These are phyloP conservation scores for Trichoderma sp. DNA, from an alignment of 2,329 filamentous ascomycete species.

Conservation along the genomic window DNA sequence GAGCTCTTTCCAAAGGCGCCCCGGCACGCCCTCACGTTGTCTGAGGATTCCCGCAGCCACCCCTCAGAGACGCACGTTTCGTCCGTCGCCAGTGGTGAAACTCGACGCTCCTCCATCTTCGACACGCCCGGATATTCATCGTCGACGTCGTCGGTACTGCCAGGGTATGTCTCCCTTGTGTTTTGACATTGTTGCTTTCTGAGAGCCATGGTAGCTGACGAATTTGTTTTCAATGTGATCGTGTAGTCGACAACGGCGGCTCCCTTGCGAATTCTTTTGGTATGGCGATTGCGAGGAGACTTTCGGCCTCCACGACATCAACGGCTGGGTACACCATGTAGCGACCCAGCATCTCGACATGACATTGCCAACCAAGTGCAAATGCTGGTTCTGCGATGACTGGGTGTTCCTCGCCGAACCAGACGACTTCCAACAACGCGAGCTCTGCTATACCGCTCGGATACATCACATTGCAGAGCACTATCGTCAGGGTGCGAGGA, in stretches of 20 bases:
- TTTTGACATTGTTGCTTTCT: neutral
- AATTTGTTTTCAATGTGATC: neutral
- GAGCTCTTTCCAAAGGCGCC: neutral
- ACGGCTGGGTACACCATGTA: slow-evolving; percentile 53
- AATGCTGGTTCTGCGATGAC: slow-evolving; percentile 56
- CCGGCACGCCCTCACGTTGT: neutral
- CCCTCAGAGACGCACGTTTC: neutral
- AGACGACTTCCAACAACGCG: neutral
- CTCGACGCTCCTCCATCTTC: neutral
- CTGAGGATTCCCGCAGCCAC: neutral
- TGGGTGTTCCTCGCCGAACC: neutral
- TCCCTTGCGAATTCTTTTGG: slow-evolving; percentile 52
- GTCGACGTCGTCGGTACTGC: slow-evolving; percentile 4
- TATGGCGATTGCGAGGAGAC: slow-evolving; percentile 41
- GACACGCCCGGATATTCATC: neutral
- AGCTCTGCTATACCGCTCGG: slow-evolving; percentile 41
- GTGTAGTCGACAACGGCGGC: slow-evolving; percentile 11
- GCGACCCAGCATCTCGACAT: slow-evolving; percentile 38
- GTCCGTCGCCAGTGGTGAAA: slow-evolving; percentile 4
- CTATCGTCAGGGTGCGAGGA: slow-evolving; percentile 38
- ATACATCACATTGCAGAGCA: slow-evolving; percentile 56
- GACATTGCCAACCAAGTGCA: slow-evolving; percentile 30
- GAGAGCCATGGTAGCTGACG: neutral
- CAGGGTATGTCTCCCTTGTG: neutral
- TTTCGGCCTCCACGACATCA: slow-evolving; percentile 45